Evolutionary conservation across 163 green algal species (phyloP).

Genomic region (Scenedesmus sp.): DNA sequence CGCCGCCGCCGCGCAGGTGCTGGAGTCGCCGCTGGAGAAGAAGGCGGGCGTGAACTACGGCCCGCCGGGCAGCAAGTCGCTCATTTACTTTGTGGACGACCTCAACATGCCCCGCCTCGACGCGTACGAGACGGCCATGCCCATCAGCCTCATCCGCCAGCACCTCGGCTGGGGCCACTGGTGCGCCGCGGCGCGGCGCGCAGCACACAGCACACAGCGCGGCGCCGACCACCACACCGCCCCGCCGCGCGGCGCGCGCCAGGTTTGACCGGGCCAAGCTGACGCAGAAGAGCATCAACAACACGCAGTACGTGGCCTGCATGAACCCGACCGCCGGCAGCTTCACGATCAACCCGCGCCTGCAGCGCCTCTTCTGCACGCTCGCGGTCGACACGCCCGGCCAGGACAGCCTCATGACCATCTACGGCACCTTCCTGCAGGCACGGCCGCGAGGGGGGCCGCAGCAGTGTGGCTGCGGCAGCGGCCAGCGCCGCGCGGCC

Average conservation of each 20-base stretch:
- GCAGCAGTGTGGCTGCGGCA: not conserved
- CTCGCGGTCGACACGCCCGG: slow-evolving; percentile 87
- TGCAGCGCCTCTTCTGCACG: slow-evolving; percentile 91
- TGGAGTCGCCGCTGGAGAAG: slow-evolving; percentile 87
- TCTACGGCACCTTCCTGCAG: slow-evolving; percentile 87
- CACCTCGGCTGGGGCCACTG: slow-evolving; percentile 91
- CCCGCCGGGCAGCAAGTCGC: slow-evolving; percentile 79
- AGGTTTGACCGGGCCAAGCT: slow-evolving; percentile 85
- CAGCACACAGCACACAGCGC: too few species aligned
- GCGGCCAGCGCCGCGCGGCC: too few species aligned
- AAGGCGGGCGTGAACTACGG: slow-evolving; percentile 89
- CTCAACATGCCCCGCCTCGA: slow-evolving; percentile 88
- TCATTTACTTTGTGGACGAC: slow-evolving; percentile 92
- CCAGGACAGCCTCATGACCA: slow-evolving; percentile 87
- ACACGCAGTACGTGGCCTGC: slow-evolving; percentile 85
- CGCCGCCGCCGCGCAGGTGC: slow-evolving; percentile 57
- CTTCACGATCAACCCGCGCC: slow-evolving; percentile 87
- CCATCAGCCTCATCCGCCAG: slow-evolving; percentile 88
- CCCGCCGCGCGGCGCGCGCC: too few species aligned
- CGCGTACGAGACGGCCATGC: slow-evolving; percentile 89
- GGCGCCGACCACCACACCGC: too few species aligned
- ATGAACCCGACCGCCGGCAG: slow-evolving; percentile 91
- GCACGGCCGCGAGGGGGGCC: slow-evolving; percentile 5
- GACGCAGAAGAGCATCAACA: slow-evolving; percentile 89
- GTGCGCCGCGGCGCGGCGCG: slow-evolving; percentile 39